Evolutionary conservation across 306 rosid genomes (phyloP).

Genomic region (Rosa persica): DNA sequence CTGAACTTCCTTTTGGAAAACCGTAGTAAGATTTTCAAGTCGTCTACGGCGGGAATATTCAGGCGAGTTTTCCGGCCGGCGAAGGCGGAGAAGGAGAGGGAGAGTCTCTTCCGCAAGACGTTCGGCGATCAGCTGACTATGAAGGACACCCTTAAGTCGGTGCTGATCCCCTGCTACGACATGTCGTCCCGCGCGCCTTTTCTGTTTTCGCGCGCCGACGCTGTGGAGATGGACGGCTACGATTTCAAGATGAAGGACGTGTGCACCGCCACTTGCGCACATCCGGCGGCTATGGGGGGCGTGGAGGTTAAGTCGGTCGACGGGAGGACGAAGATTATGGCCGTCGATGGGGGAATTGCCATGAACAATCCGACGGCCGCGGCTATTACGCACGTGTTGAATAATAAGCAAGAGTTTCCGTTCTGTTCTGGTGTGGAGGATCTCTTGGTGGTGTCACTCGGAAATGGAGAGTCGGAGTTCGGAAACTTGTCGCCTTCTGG

Average conservation of each 20-base stretch:
- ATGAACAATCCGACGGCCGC: slow-evolving; percentile 94
- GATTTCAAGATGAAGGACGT: slow-evolving; percentile 90
- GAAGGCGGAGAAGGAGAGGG: slow-evolving; percentile 38
- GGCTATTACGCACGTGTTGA: slow-evolving; percentile 86
- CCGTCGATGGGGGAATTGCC: slow-evolving; percentile 78
- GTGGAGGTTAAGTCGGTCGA: slow-evolving; percentile 59
- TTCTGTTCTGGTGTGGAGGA: slow-evolving; percentile 75
- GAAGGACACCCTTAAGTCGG: slow-evolving; percentile 82
- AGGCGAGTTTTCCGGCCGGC: slow-evolving; percentile 42
- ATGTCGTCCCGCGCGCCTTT: slow-evolving; percentile 83
- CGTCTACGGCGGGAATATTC: slow-evolving; percentile 38
- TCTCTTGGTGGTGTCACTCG: slow-evolving; percentile 72
- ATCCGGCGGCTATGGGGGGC: slow-evolving; percentile 37
- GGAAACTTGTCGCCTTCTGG: slow-evolving; percentile 39
- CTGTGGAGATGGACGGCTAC: slow-evolving; percentile 81
- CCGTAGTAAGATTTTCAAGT: slow-evolving; percentile 45
- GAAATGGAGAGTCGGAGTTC: slow-evolving; percentile 77
- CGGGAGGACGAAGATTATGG: slow-evolving; percentile 62
- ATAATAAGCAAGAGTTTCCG: slow-evolving; percentile 89
- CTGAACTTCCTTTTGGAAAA: slow-evolving; percentile 53
- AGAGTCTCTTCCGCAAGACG: slow-evolving; percentile 57
- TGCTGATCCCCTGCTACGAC: slow-evolving; percentile 90
- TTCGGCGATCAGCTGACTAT: slow-evolving; percentile 64
- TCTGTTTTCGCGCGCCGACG: slow-evolving; percentile 95
- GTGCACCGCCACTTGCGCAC: slow-evolving; percentile 66